phyloP scores from a whole-genome alignment of 768 basidiomycete species.

The Clavulina sp. region DNA sequence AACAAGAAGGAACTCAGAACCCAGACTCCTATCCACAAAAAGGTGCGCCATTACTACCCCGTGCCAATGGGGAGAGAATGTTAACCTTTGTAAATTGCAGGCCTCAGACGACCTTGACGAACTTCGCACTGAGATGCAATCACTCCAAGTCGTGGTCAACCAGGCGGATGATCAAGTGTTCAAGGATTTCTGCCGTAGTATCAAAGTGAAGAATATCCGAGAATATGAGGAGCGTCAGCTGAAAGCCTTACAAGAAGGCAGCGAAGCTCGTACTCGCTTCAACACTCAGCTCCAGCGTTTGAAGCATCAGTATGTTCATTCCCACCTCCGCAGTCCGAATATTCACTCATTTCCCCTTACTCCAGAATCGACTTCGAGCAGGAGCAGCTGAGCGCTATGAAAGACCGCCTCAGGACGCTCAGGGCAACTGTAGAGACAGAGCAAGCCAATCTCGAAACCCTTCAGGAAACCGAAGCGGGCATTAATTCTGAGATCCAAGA shows the following conservation, averaged over 20 bases:
- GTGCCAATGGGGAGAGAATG: not conserved
- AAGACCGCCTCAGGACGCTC: slow-evolving; percentile 43
- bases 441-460: slow-evolving; percentile 31
- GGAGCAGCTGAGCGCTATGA: slow-evolving; percentile 48
- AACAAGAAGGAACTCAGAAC: slow-evolving; percentile 52
- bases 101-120: slow-evolving; percentile 9
- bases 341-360: slow-evolving; percentile 6
- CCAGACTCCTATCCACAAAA: slow-evolving; percentile 49
- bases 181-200: slow-evolving; percentile 55
- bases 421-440: slow-evolving; percentile 36
- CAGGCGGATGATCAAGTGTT: slow-evolving; percentile 71
- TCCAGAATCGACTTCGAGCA: slow-evolving; percentile 62
- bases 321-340: not conserved
- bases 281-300: slow-evolving; percentile 76
- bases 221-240: slow-evolving; percentile 90
- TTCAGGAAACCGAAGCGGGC: slow-evolving; percentile 27
- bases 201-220: slow-evolving; percentile 65
- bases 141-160: slow-evolving; percentile 41
- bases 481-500: slow-evolving; percentile 41
- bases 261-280: slow-evolving; percentile 62
- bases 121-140: slow-evolving; percentile 37
- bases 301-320: slow-evolving; percentile 52
- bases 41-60: slow-evolving; percentile 25
- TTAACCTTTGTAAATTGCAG: not conserved
- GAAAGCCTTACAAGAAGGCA: slow-evolving; percentile 75